Evolutionary conservation across 805 yeast species (phyloP), one percentile per base, ranked within the genome.

Genomic region (Brettanomyces anomalus): DNA sequence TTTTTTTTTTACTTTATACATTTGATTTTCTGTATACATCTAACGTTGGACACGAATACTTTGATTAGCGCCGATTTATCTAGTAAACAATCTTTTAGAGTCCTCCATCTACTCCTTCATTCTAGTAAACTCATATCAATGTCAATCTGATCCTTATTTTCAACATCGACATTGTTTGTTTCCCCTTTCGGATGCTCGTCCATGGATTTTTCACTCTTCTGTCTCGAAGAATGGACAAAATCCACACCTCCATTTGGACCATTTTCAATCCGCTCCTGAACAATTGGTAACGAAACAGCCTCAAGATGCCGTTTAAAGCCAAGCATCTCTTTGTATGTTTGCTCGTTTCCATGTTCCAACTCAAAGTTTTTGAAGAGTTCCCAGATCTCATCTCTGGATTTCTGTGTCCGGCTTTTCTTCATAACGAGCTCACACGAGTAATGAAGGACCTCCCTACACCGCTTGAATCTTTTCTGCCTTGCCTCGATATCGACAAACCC

Each of bases 291-390:
- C 31, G 45, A 31, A 4, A 44, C 46, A 17, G 47, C 49, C 36
- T 52, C 58, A 39, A 51, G 40, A 14, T 62, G 54, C 48, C 86
- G 68, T 55, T 79, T 82, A 47, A 67, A 65, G 37, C 80, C 63
- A 19, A 86, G 57, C 89, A 88, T 81, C 17, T 79, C 81, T 51
- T 83, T 86, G 58, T 74, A 87, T 0, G 83, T 74, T 3, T 68
- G 70, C 53, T 84, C 93, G 45, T 72, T 64, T 4, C 97, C 97
- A 57, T 75, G 50, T 13, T 72, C 67, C 30, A 84, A 57, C 56
- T 89, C 97, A 57, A 88, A 86, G 10, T 65, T 56, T 42, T 79
- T 79, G 95, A 95, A 89, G 24, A 61, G 58, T 1, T 62, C 62
- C 95, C 95, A 87, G 28, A 78, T 55, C 1, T 42, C 32, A 5